phyloP scores from a whole-genome alignment of 176 grass and related monocot species.

The Cenchrus purpureus region DNA sequence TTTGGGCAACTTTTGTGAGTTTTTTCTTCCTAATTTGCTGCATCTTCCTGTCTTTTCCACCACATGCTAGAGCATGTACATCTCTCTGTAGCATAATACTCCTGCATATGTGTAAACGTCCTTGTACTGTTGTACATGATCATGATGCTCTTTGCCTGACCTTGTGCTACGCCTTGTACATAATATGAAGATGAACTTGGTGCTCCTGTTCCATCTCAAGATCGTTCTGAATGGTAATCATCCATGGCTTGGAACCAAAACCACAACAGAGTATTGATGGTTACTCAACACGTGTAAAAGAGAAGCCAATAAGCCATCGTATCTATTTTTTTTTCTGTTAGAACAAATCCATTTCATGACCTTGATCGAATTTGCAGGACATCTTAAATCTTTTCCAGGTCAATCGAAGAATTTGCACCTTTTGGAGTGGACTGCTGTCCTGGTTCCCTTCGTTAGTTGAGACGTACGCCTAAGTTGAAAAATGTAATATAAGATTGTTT shows the following conservation, averaged over 20 bases:
- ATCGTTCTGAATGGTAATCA: not conserved
- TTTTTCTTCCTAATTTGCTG: not conserved
- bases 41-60: not conserved
- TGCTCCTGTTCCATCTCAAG: not conserved
- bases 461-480: not conserved
- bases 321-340: not conserved
- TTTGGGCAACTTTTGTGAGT: constrained; percentile 7
- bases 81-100: not conserved
- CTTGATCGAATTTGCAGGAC: not conserved
- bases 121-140: constrained; percentile 4
- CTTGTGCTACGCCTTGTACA: not conserved
- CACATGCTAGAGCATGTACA: constrained; percentile 25
- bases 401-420: not conserved
- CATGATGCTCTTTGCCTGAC: not conserved
- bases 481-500: not conserved
- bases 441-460: not conserved
- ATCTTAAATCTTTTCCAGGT: not conserved
- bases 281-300: not conserved
- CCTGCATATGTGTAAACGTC: not conserved
- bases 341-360: constrained; percentile 13
- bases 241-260: not conserved
- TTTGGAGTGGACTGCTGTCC: not conserved
- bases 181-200: not conserved
- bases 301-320: not conserved
- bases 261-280: not conserved